Base-by-base conservation (phyloP, 495 filamentous ascomycete species). In the Neurospora africana region DNA sequence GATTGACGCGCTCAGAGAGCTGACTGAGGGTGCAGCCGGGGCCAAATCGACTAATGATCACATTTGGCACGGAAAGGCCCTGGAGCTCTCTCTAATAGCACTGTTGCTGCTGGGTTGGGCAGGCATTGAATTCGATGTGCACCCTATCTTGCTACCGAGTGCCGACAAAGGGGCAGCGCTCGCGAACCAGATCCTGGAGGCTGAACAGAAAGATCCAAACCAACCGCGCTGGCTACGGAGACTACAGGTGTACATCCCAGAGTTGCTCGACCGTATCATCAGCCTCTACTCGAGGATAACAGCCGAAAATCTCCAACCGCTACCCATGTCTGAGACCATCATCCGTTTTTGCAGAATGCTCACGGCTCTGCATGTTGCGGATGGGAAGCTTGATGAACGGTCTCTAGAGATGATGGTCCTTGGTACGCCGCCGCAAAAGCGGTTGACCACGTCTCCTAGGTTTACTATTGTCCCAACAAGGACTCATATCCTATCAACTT, bases 41-140 rank as follows among this genome's bases (percentile, higher is more conserved):
- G 92, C 93, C 19, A 92, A 91, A 78, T 89, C 88, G 40, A 89
- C 90, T 75, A 94, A 92, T 78, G 95, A 98, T 80, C 92, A 97
- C 83, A 79, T 97, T 9, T 99, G 95, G 95, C 93, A 98, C 84
- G 95, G 91, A 15, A 99, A 98, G 82, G 94, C 92, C 4, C 86
- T 98, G 38, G 95, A 98, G 77, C 90, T 92, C 11, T 91, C 95
- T 74, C 82, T 94, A 17, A 87, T 97, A 67, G 91, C 89, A 78
- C 85, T 98, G 72, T 75, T 98, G 37, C 89, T 98, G 82, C 88
- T 96, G 68, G 91, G 90, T 69, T 96, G 93, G 91, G 86, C 90
- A 67, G 91, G 91, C 17, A 85, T 94, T 78, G 92, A 97, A 79
- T 99, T 98, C 80, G 89, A 92, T 80, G 90, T 97, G 13, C 87